Base-by-base conservation (phyloP, 2,329 filamentous ascomycete species). In the Byssothecium circinans region DNA sequence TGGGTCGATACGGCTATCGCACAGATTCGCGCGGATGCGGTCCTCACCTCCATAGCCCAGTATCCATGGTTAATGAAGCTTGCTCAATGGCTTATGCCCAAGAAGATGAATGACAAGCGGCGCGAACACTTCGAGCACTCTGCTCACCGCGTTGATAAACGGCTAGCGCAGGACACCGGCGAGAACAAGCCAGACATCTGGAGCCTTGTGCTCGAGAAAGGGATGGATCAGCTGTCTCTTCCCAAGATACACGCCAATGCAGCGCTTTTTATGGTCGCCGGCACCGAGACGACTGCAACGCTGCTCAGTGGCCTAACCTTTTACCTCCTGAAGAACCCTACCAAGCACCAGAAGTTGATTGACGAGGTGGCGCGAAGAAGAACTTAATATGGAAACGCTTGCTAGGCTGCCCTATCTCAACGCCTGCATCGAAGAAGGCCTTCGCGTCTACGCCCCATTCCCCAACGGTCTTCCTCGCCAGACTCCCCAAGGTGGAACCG, bases 241-340 rank as follows among this genome's bases (percentile, higher is more conserved):
- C 47, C 36, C 1, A 70, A 78, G 36, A 73, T 78, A 60, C 62
- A 74, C 18, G 48, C 64, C 0, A 74, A 73, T 41, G 58, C 67
- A 0, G 51, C 55, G 2, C 20, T 73, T 0, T 63, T 77, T 23
- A 74, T 77, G 54, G 43, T 73, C 7, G 76, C 74, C 1, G 44
- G 44, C 2, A 73, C 70, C 15, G 75, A 78, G 45, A 77, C 76
- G 0, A 73, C 74, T 0, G 74, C 75, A 0, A 74, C 69, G 0
- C 40, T 72, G 8, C 56, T 77, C 1, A 67, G 64, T 7, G 75
- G 72, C 3, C 41, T 70, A 7, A 72, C 68, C 0, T 76, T 59
- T 43, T 43, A 64, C 14, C 57, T 75, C 0, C 50, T 73, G 5
- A 60, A 51, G 20, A 64, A 72, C 17, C 54, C 62, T 0, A 51